Base-by-base conservation (phyloP, 306 rosid genomes). In the Cucurbita ficifolia region DNA sequence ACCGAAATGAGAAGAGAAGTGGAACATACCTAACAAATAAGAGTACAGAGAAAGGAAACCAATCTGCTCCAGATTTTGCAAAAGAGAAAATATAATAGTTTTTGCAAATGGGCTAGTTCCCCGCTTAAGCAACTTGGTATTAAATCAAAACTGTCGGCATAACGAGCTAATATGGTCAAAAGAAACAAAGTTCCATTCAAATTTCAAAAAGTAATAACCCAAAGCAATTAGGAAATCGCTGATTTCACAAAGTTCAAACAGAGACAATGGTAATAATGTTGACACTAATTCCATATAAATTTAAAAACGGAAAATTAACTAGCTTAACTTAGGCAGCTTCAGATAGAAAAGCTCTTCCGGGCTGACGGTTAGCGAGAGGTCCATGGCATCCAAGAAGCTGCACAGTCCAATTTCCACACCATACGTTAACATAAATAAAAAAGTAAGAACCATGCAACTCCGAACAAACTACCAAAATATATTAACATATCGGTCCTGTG, bases 301-400 rank as follows among this genome's bases (percentile, higher is more conserved):
- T 61, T 8, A 36, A 16, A 38, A 38, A 4, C 8, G 4, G 9
- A 6, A 38, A n/a, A 38, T 3, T 9, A 18, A 38, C 49, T 62
- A 62, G 49, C 48, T 38, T 38, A 61, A 22, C 12, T 38, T 36
- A 61, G 69, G 46, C 69, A 36, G 69, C n/a, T 61, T 38, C 6
- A 4, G 69, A 7, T 61, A 61, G 69, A 38, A 61, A 61, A 38
- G 69, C 69, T 61, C 69, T 61, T 61, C 69, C 68, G 1, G 68
- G 68, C 45, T 60, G 45, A 35, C 68, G 68, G 46, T 35, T 35
- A 16, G 68, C 68, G 7, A 60, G 68, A 36, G 46, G 68, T 0
- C 68, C 68, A 60, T 60, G 68, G 68, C 68, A 60, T 60, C 68
- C 46, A 38, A 61, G 69, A 36, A 61, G 69, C 69, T 60, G 69